A percentile compares a stretch with the other conserved stretches of the same genome.
Conservation (phyloP, 148 eudicot genomes). For the Polygonum maritimum region DNA sequence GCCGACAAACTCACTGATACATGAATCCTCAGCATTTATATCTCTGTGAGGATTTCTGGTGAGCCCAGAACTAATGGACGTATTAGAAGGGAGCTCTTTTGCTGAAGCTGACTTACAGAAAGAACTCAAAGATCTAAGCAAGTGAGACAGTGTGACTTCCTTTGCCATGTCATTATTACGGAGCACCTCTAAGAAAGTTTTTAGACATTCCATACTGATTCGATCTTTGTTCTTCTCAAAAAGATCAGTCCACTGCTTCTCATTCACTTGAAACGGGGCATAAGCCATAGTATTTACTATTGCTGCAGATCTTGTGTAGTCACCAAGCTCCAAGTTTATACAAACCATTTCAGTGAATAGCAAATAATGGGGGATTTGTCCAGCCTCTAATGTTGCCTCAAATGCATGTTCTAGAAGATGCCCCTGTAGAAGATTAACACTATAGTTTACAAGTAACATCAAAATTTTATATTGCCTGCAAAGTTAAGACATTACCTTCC, state of each 20-base stretch:
- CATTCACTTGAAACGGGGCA: conserved; percentile 69
- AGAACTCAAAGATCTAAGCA: conserved; percentile 43
- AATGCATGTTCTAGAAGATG: conserved; percentile 82
- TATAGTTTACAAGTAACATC: too few relatives aligned
- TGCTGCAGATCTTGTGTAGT: conserved; percentile 37
- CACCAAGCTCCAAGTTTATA: conserved; percentile 34
- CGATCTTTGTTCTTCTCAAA: conserved; percentile 55
- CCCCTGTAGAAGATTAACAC: conserved; percentile 56
- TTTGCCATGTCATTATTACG: conserved; percentile 17
- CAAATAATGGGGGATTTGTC: conserved; percentile 58
- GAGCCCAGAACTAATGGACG: neutral
- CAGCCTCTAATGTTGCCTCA: conserved; percentile 59
- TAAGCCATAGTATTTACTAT: conserved; percentile 48
- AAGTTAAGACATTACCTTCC: conserved; percentile 46
- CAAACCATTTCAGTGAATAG: conserved; percentile 65
- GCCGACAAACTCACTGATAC: conserved; percentile 8
- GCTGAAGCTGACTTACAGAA: conserved; percentile 21
- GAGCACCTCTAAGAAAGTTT: conserved; percentile 31
- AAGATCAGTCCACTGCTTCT: conserved; percentile 54
- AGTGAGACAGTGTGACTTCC: conserved; percentile 48
- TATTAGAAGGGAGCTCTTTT: conserved; percentile 5
- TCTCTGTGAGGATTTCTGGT: neutral
- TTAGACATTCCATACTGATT: conserved; percentile 31
- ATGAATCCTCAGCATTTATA: neutral
- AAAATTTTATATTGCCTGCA: too few relatives aligned